These are phyloP conservation scores for Globisporangium uncinulatum DNA, from an alignment of 352 stramenopile species.

Conservation along the genomic window DNA sequence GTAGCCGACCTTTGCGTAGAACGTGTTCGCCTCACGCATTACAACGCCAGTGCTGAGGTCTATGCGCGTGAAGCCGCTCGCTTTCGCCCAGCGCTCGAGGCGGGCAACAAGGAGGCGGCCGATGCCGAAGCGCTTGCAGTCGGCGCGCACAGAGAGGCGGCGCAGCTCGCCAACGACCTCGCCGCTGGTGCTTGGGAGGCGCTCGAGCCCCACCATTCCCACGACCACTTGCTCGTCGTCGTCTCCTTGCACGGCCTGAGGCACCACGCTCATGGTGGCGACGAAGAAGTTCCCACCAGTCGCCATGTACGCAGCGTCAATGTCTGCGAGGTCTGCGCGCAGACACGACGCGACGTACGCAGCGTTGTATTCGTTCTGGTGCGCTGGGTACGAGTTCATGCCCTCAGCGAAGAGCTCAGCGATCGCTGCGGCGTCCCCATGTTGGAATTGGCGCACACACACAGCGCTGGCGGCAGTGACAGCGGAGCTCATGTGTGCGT, in stretches of 20 bases:
- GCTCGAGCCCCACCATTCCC: slow-evolving; percentile 12
- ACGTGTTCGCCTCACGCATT: slow-evolving; percentile 13
- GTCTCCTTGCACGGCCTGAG: neutral
- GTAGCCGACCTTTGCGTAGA: slow-evolving; percentile 18
- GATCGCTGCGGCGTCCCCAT: slow-evolving; percentile 2
- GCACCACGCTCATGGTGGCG: slow-evolving; percentile 4
- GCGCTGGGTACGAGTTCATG: slow-evolving; percentile 23
- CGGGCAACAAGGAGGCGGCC: slow-evolving; percentile 10
- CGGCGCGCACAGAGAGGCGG: slow-evolving; percentile 3
- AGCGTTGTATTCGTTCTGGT: slow-evolving; percentile 20
- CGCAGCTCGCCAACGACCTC: slow-evolving; percentile 9
- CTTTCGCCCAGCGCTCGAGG: slow-evolving; percentile 11
- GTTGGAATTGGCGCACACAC: slow-evolving; percentile 8
- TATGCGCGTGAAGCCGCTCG: slow-evolving; percentile 4
- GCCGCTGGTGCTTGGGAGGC: neutral
- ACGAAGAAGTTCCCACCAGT: slow-evolving; percentile 32
- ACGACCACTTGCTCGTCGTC: slow-evolving; percentile 4
- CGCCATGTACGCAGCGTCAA: slow-evolving; percentile 19
- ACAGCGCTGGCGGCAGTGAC: neutral
- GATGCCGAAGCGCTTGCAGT: slow-evolving; percentile 5
- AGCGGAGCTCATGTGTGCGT: neutral
- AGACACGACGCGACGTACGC: slow-evolving; percentile 22
- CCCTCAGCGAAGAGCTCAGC: slow-evolving; percentile 25
- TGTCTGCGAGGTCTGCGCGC: slow-evolving; percentile 23
- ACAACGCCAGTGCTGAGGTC: slow-evolving; percentile 11